These are phyloP conservation scores for Diaporthe amygdali DNA, from an alignment of 2,329 filamentous ascomycete genomes.

Conservation along the genomic window DNA sequence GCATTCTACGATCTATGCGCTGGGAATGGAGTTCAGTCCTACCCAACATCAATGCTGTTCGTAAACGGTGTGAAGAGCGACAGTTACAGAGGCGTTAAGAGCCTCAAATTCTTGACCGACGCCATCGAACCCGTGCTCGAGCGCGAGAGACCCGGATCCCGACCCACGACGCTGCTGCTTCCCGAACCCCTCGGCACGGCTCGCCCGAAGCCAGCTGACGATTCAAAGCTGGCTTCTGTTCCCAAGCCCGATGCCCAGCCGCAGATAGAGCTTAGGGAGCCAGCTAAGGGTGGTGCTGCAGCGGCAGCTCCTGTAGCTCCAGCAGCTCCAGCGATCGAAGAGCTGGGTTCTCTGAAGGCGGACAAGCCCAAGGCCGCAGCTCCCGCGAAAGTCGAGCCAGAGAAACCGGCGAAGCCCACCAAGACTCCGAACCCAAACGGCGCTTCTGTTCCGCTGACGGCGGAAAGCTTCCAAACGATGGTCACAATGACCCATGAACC, in stretches of 20 bases:
- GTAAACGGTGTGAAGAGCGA: constrained; percentile 76
- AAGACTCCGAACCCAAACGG: constrained; percentile 76
- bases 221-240: constrained; percentile 19
- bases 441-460: constrained; percentile 74
- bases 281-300: constrained; percentile 34
- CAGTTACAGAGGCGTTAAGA: constrained; percentile 68
- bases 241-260: constrained; percentile 15
- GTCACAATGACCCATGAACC: constrained; percentile 89
- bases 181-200: constrained; percentile 72
- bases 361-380: constrained; percentile 30
- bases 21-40: constrained; percentile 70
- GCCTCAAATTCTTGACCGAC: constrained; percentile 68
- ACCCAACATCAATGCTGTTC: constrained; percentile 80
- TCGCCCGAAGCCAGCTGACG: constrained; percentile 19
- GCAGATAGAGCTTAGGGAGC: constrained; percentile 35
- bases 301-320: background rate
- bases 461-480: constrained; percentile 83
- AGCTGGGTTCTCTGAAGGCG: constrained; percentile 21
- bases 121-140: constrained; percentile 81
- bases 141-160: constrained; percentile 78
- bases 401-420: constrained; percentile 58
- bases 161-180: constrained; percentile 70
- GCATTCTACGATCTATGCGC: constrained; percentile 81
- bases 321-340: constrained; percentile 17
- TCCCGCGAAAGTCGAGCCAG: constrained; percentile 41